A percentile compares a stretch with the other conserved stretches of the same genome.
Evolutionary conservation across 2,329 filamentous ascomycete genomes (phyloP).

Genomic region (Exophiala xenobiotica): DNA sequence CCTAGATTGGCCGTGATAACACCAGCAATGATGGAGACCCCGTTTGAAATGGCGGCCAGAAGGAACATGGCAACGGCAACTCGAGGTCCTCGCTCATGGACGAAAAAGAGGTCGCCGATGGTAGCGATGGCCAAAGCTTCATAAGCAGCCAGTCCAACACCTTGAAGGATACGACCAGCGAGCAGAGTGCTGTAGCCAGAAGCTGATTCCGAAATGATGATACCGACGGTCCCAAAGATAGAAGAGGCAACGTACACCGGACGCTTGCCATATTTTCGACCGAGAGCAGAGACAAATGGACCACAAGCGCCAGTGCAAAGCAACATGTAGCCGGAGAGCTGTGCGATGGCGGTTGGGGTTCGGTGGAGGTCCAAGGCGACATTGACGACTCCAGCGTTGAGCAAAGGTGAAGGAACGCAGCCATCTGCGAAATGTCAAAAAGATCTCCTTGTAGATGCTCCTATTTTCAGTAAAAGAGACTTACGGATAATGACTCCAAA

Average conservation of each 20-base stretch:
- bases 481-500: conserved; percentile 36
- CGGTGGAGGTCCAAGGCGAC: conserved; percentile 33
- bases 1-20: conserved; percentile 38
- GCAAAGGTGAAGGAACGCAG: conserved; percentile 39
- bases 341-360: conserved; percentile 13
- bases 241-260: conserved; percentile 43
- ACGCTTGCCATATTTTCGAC: conserved; percentile 44
- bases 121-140: conserved; percentile 44
- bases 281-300: conserved; percentile 35
- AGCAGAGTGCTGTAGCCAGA: conserved; percentile 39
- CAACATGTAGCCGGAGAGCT: conserved; percentile 19
- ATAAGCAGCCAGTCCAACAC: conserved; percentile 43
- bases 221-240: conserved; percentile 37
- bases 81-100: conserved; percentile 32
- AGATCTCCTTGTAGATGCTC: too few relatives aligned
- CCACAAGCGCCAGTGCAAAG: conserved; percentile 16
- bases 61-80: conserved; percentile 44
- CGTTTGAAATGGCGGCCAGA: conserved; percentile 38
- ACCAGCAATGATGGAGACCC: conserved; percentile 42
- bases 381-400: conserved; percentile 41
- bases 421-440: conserved; percentile 26
- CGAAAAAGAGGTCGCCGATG: conserved; percentile 44
- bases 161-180: conserved; percentile 45
- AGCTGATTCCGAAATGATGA: conserved; percentile 40
- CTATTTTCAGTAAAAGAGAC: too few relatives aligned